phyloP scores from a whole-genome alignment of 2,329 filamentous ascomycete species.

The Furcasterigmium furcatum region DNA sequence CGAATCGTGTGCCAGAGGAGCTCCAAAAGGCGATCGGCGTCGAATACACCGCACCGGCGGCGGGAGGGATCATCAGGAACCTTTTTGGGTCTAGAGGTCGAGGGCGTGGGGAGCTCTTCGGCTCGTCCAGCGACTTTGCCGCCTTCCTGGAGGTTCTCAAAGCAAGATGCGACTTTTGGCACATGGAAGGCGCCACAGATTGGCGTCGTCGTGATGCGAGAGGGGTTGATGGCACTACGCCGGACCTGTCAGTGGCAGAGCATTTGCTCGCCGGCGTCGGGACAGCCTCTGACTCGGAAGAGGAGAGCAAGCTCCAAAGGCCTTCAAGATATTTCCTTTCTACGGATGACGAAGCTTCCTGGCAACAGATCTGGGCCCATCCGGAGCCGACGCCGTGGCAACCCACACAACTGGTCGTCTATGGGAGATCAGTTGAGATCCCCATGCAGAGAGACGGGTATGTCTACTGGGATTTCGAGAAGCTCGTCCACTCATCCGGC shows the following conservation, averaged over 20 bases:
- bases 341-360: constrained; percentile 19
- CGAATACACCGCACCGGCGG: constrained; percentile 58
- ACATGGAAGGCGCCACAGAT: constrained; percentile 73
- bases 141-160: constrained; percentile 73
- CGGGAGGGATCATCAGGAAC: constrained; percentile 47
- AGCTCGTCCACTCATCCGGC: constrained; percentile 67
- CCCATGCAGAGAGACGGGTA: constrained; percentile 55
- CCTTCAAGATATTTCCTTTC: constrained; percentile 18
- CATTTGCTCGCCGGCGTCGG: background rate
- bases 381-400: constrained; percentile 29
- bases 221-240: constrained; percentile 17
- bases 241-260: constrained; percentile 14
- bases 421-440: constrained; percentile 61
- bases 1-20: constrained; percentile 82
- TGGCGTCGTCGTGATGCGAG: constrained; percentile 57
- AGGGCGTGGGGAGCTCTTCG: constrained; percentile 47
- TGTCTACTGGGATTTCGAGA: constrained; percentile 63
- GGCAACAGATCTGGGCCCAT: constrained; percentile 14
- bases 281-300: background rate
- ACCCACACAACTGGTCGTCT: constrained; percentile 45
- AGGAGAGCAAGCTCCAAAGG: background rate
- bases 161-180: constrained; percentile 78
- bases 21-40: constrained; percentile 71
- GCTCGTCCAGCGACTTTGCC: constrained; percentile 68
- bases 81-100: constrained; percentile 29